Conservation (phyloP, 108 stramenopile genomes). For the Cyclotella atomus region DNA sequence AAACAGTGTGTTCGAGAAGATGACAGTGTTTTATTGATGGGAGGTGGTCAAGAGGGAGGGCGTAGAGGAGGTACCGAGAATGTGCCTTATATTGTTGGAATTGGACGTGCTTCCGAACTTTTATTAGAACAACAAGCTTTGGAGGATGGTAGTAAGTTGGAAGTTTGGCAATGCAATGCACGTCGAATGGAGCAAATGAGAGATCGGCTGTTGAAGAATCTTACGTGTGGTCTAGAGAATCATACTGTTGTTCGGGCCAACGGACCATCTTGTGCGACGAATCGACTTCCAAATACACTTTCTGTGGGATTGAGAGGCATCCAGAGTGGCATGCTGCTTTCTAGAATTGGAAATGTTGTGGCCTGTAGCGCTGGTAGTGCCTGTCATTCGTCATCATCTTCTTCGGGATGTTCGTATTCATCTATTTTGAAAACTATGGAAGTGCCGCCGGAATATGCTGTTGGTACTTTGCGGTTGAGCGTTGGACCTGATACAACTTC, state of each 20-base stretch:
- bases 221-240: constrained; percentile 51
- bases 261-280: constrained; percentile 71
- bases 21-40: constrained; percentile 63
- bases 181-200: constrained; percentile 74
- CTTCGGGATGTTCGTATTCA: constrained; percentile 53
- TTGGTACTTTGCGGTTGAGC: constrained; percentile 91
- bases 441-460: constrained; percentile 74
- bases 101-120: constrained; percentile 82
- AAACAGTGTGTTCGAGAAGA: constrained; percentile 58
- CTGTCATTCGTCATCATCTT: constrained; percentile 73
- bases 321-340: constrained; percentile 61
- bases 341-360: constrained; percentile 67
- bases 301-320: constrained; percentile 81
- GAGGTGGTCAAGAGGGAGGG: constrained; percentile 89
- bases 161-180: constrained; percentile 49
- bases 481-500: constrained; percentile 87
- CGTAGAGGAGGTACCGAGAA: constrained; percentile 95
- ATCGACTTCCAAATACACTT: constrained; percentile 92
- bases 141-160: constrained; percentile 1
- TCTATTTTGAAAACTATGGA: constrained; percentile 90
- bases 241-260: constrained; percentile 58
- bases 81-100: constrained; percentile 91
- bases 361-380: constrained; percentile 93
- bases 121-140: constrained; percentile 16
- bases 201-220: constrained; percentile 55